Evolutionary conservation across 108 stramenopile species (phyloP).

Genomic region (Hondaea fermentalgiana): DNA sequence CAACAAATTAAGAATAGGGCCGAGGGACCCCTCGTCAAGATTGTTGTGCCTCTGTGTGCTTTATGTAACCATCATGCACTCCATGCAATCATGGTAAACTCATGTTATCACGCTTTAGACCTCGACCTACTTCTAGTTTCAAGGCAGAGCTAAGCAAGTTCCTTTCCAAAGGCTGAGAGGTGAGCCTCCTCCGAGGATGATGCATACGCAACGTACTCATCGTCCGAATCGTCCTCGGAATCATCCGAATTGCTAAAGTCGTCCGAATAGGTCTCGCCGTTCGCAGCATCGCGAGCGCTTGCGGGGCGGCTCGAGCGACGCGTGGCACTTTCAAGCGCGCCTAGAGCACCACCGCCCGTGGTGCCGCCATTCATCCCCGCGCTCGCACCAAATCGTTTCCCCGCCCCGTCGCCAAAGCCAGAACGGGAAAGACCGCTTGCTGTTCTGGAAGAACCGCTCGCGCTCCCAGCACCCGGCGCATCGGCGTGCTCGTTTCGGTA

Average conservation of each 20-base stretch:
- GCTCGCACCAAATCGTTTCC: neutral
- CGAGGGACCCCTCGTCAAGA: too few species aligned
- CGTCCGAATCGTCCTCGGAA: neutral
- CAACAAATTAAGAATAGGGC: too few species aligned
- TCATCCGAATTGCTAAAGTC: neutral
- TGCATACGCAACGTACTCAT: neutral
- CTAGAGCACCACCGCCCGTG: neutral
- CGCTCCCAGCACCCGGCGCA: too few species aligned
- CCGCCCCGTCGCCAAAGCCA: too few species aligned
- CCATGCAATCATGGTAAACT: too few species aligned
- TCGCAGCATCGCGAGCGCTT: neutral
- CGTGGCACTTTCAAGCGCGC: neutral
- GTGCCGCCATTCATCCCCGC: neutral
- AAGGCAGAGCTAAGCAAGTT: too few species aligned
- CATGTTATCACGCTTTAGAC: too few species aligned
- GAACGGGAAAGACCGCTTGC: too few species aligned
- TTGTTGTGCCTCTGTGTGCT: too few species aligned
- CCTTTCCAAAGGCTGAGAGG: neutral
- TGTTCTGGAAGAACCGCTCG: too few species aligned
- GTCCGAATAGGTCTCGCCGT: neutral
- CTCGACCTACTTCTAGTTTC: too few species aligned
- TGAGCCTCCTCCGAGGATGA: neutral
- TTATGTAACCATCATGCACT: too few species aligned
- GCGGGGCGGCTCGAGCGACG: neutral
- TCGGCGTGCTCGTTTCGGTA: neutral